A percentile compares a stretch with the other conserved stretches of the same genome.
phyloP scores from a whole-genome alignment of 345 rosid species.

The Heritiera fomes region DNA sequence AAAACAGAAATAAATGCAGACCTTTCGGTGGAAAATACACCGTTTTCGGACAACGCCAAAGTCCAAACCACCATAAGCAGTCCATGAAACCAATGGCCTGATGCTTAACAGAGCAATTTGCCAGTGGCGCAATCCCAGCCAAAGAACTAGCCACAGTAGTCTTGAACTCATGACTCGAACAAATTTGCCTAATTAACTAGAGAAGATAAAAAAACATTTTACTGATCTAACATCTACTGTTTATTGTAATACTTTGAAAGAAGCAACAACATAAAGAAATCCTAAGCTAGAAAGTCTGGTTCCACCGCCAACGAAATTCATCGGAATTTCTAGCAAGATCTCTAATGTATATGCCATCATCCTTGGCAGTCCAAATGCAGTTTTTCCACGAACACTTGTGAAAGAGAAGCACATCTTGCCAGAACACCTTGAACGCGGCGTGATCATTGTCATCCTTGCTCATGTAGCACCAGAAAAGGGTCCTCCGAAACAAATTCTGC shows the following conservation, averaged over 20 bases:
- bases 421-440: neutral
- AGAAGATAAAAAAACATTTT: too few species aligned
- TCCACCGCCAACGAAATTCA: neutral
- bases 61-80: neutral
- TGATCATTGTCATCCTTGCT: neutral
- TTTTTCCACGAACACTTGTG: neutral
- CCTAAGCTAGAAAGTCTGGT: neutral
- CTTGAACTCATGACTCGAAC: too few species aligned
- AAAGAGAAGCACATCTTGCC: neutral
- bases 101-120: neutral
- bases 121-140: too few species aligned
- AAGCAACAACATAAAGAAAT: neutral
- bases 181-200: too few species aligned
- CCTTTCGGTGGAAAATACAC: neutral
- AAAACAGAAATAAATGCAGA: neutral
- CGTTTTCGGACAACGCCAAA: neutral
- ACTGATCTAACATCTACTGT: neutral
- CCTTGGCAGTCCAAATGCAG: neutral
- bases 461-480: neutral
- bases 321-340: neutral
- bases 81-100: neutral
- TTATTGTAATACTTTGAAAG: neutral
- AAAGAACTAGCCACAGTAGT: too few species aligned
- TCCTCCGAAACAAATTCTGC: neutral
- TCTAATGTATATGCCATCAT: slow-evolving; percentile 6